Base-by-base conservation (phyloP, 2,329 filamentous ascomycete genomes). In the Hortaea werneckii region DNA sequence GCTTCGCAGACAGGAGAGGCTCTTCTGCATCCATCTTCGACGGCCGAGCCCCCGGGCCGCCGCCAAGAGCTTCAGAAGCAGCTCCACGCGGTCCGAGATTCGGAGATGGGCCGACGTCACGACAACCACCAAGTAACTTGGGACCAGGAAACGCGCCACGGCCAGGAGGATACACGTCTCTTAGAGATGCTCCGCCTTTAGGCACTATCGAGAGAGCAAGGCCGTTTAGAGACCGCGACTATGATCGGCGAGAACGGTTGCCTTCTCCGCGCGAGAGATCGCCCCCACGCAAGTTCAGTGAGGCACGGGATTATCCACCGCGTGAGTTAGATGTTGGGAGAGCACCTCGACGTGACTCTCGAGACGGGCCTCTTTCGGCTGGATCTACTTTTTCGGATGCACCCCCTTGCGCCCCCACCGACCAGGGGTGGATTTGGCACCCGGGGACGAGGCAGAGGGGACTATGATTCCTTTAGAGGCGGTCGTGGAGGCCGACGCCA, bases 51-150 rank as follows among this genome's bases (percentile, higher is more conserved):
- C 44, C 51, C 28, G 54, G 53, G 27, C 52, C 54, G 13, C 44
- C 49, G 29, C 55, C 58, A 44, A 53, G 46, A 41, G 57, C 53
- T 29, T 50, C 54, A 40, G 86, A 94, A 52, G 82, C 85, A 9
- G 32, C 32, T 1, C 88, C 88, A 3, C 77, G 87, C 46, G 88
- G 85, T 0, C 87, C 88, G 8, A 87, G 89, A 64, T 86, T 85
- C 4, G 70, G 88, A 47, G 76, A 84, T 49, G 85, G 90, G 78
- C 29, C 76, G 11, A 60, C 66, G 41, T 64, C 69, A 43, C 60
- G 61, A n/a, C 61, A 65, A 35, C 57, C 61, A 42, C 49, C 61
- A 8, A 63, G 59, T 58, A 69, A 70, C 37, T 74, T 78, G 26
- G 84, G 87, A 43, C 82, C 80, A 55, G 72, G 78, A 51, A 73